Evolutionary conservation across 305 asterid species (phyloP).

Genomic region (Stenogyne calaminthoides): DNA sequence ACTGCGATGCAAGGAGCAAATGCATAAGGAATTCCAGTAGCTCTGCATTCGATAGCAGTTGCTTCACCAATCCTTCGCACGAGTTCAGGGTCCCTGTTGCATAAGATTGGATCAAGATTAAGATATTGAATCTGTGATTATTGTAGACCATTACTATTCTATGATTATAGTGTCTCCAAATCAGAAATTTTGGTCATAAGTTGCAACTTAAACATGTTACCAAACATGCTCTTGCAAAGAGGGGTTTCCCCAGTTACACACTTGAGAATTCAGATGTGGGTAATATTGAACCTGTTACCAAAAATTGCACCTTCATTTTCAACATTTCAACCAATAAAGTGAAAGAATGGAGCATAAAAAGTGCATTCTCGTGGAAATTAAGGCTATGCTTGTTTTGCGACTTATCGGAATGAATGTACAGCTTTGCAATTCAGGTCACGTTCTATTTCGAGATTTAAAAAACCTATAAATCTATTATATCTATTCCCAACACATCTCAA

Average conservation of each 20-base stretch:
- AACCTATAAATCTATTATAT: too few relatives aligned
- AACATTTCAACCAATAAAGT: constrained; percentile 15
- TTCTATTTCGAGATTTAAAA: too few relatives aligned
- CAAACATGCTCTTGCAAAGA: constrained; percentile 10
- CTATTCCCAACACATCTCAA: too few relatives aligned
- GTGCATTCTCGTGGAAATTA: background rate
- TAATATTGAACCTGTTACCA: background rate
- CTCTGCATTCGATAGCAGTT: constrained; percentile 83
- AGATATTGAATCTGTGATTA: background rate
- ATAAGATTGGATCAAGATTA: constrained; percentile 18
- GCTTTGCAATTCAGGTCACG: too few relatives aligned
- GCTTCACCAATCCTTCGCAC: constrained; percentile 74
- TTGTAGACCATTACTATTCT: constrained; percentile 6
- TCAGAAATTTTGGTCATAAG: background rate
- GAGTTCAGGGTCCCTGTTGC: constrained; percentile 71
- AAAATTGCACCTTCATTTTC: constrained; percentile 1
- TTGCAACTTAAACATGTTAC: constrained; percentile 25
- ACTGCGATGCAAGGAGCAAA: constrained; percentile 96
- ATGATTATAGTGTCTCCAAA: constrained; percentile 12
- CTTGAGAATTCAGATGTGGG: constrained; percentile 3
- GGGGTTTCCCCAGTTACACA: constrained; percentile 4
- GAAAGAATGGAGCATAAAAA: background rate
- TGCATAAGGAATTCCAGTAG: constrained; percentile 77
- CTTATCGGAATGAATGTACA: too few relatives aligned
- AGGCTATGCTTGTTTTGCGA: too few relatives aligned